Evolutionary conservation across 768 basidiomycete genomes (phyloP), one percentile per base, ranked within the genome.

Genomic region (Leccinum barrowsii): DNA sequence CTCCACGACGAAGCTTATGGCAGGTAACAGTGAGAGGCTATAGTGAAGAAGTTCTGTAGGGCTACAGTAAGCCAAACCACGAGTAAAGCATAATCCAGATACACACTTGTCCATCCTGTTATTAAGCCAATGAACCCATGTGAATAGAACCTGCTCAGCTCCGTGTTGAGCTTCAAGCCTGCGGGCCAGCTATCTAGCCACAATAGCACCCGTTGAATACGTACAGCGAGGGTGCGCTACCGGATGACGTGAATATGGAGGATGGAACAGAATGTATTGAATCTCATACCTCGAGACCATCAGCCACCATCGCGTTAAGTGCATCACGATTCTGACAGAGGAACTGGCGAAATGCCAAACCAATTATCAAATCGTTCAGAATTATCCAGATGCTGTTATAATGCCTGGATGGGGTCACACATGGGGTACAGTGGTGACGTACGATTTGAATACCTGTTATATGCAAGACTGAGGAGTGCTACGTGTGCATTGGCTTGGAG

Each of bases 101-200:
- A 78, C 89, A 50, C 57, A 94, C 94, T 74, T 5, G 80, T 84
- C 92, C 93, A 98, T 2, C 82, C 65, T 1, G 77, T 78, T 15
- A 92, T 81, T 13, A 91, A 61, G 24, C 80, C 80, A 3, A 87
- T 76, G 52, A 97, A 86, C 0, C 82, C 79, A 58, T 85, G 80
- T n/a, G 87, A 84, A 66, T 92, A 89, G 69, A 97, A 89, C 24
- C 79, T 77, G 64, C 92, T 92, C n/a, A 99, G 80, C 64, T 98
- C 92, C 0, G 92, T 92, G 67, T 98, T 98, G 54, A 99, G 85
- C 73, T 99, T 99, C 42, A 99, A 75, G 1, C 97, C 96, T 2
- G 87, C 94, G 0, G 96, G 96, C 96, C 96, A 98, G 59, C 89
- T 85, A 70, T 97, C 90, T 12, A 99, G 79, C 95, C 94, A 98